Percentiles rank a stretch among this genome's conserved stretches.
phyloP scores from a whole-genome alignment of 2,329 filamentous ascomycete species.

The Endoconidiophora laricicola region DNA sequence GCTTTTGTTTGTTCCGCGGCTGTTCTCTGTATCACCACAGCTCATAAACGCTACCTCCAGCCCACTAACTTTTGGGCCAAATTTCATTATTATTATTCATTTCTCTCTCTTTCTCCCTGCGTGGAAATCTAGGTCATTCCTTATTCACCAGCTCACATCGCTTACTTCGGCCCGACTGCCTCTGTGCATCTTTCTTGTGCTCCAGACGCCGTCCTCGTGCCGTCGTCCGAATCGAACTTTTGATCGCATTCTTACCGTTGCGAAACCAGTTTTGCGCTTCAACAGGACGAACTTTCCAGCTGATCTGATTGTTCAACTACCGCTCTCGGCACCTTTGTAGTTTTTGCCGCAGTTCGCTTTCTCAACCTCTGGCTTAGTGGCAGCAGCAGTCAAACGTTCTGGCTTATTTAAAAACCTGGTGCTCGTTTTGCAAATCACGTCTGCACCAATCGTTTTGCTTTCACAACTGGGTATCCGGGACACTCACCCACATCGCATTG shows the following conservation, averaged over 20 bases:
- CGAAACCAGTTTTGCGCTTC: not conserved
- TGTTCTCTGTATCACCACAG: no score
- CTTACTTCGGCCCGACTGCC: slow-evolving; percentile 6
- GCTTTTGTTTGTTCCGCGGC: no score
- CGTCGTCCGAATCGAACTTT: no score
- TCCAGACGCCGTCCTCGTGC: not conserved
- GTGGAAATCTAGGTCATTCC: not conserved
- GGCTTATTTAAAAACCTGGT: not conserved
- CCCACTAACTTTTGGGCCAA: not conserved
- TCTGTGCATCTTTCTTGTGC: not conserved
- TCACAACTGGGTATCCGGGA: no score
- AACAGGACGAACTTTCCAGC: no score
- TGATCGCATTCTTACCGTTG: not conserved
- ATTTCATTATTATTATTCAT: not conserved
- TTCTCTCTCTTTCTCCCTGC: not conserved
- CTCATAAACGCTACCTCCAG: no score
- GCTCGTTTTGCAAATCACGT: not conserved
- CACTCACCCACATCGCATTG: not conserved
- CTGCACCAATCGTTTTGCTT: not conserved
- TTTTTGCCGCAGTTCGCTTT: no score
- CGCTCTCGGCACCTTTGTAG: no score
- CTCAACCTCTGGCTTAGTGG: no score
- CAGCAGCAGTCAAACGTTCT: no score
- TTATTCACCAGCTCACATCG: not conserved
- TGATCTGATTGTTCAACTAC: not conserved